Percentiles rank a stretch among this genome's conserved stretches.
Conservation (phyloP, 176 grass and related monocot genomes). For the Urochloa ruziziensis region DNA sequence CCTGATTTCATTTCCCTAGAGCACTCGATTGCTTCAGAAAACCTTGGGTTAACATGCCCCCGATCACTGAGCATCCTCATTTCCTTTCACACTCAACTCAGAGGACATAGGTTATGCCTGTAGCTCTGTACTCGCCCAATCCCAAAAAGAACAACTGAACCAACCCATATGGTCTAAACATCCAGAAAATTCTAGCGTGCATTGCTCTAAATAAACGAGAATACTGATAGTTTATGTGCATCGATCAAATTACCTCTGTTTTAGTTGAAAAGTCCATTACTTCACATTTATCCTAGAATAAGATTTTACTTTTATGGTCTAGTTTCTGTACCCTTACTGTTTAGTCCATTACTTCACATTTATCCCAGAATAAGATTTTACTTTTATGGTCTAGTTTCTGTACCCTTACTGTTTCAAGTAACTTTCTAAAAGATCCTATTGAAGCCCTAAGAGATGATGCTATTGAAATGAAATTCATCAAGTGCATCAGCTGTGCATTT, state of each 20-base stretch:
- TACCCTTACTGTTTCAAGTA: background rate
- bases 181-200: background rate
- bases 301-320: background rate
- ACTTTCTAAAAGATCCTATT: background rate
- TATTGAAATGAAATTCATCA: background rate
- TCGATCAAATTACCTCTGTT: background rate
- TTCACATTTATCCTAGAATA: background rate
- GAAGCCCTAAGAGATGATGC: no score
- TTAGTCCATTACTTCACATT: no score
- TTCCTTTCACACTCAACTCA: background rate
- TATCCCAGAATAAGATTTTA: background rate
- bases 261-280: background rate
- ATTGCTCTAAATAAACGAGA: background rate
- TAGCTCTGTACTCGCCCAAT: background rate
- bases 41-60: background rate
- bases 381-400: background rate
- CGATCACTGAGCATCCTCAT: background rate
- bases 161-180: background rate
- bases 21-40: background rate
- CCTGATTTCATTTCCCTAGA: no score
- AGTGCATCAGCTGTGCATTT: background rate
- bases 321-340: background rate
- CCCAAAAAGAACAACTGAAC: background rate
- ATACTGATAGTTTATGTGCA: background rate
- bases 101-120: background rate